Evolutionary conservation across 164 flowering plant genomes (phyloP), one percentile per base, ranked within the genome.

Genomic region (Vitis riparia): DNA sequence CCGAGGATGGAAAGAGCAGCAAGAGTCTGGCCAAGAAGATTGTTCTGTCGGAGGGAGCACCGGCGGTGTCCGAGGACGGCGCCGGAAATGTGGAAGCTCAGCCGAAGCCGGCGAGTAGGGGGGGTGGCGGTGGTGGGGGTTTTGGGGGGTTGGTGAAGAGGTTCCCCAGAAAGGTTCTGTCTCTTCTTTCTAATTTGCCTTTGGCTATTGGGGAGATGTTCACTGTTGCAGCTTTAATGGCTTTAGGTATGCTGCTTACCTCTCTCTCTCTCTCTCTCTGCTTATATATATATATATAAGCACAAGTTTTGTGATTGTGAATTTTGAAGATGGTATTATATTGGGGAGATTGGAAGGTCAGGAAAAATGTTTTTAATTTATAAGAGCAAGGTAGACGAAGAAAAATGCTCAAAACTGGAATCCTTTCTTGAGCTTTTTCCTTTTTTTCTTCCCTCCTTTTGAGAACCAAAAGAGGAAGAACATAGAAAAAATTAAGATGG

Each of bases 161-260:
- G 67, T 74, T 83, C 4, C 81, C 89, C 30, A 85, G 79, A 78
- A 92, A 55, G 82, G 79, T 86, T 58, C 78, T 92, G 71, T 5
- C 86, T 11, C 62, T 80, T 70, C 72, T 94, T 70, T 85, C 98
- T 64, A 91, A 92, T 83, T 81, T 94, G 76, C 91, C 95, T 64
- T 77, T 92, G 81, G 98, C 97, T 65, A 85, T 94, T 77, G 92
- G 91, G 47, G 97, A 91, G 71, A 94, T 94, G 97, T 80, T 77
- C 68, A 50, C 82, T 55, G 81, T 94, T 82, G 95, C 97, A 72
- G 97, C 75, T 23, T 85, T 94, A 32, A 92, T 94, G 97, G 98
- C 97, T 69, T 71, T 92, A 10, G 98, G 98, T 92, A 85, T 62
- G 77, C 73, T 63, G 13, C 12, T 17, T 27, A 30, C 60, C 50